Evolutionary conservation across 2,329 filamentous ascomycete genomes (phyloP).

Genomic region (Basipetospora sp.): DNA sequence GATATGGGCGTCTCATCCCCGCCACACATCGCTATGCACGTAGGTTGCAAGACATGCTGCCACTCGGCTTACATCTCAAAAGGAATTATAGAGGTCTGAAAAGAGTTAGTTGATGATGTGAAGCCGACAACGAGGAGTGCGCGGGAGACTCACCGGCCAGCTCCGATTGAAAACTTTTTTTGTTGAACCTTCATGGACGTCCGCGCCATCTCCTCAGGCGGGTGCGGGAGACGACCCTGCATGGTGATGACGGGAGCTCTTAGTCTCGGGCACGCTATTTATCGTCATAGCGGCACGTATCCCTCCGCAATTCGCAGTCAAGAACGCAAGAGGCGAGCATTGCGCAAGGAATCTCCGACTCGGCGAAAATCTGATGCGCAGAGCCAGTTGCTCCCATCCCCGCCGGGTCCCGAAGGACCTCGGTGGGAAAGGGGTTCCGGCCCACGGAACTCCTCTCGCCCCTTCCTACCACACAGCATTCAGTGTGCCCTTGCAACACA

Average conservation of each 20-base stretch:
- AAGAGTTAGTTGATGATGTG: not conserved
- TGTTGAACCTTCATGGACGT: conserved; percentile 16
- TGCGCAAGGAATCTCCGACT: too few species aligned
- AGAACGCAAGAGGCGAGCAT: too few species aligned
- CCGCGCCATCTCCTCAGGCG: not conserved
- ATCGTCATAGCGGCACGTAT: conserved; percentile 6
- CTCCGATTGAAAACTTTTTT: conserved; percentile 42
- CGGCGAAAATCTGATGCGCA: too few species aligned
- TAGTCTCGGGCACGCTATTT: conserved; percentile 1
- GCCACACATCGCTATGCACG: not conserved
- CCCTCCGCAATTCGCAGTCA: too few species aligned
- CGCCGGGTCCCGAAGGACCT: too few species aligned
- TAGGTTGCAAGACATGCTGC: not conserved
- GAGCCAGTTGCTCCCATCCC: too few species aligned
- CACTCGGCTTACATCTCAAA: not conserved
- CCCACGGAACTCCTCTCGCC: too few species aligned
- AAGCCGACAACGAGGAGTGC: not conserved
- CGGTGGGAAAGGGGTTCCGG: too few species aligned
- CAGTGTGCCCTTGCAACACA: too few species aligned
- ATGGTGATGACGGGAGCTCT: not conserved
- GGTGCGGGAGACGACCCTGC: too few species aligned
- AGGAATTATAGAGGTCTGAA: not conserved
- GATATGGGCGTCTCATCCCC: not conserved
- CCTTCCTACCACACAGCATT: too few species aligned
- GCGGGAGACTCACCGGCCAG: conserved; percentile 18